Base-by-base conservation (phyloP, 176 grass and related monocot genomes). In the Musa beccarii region DNA sequence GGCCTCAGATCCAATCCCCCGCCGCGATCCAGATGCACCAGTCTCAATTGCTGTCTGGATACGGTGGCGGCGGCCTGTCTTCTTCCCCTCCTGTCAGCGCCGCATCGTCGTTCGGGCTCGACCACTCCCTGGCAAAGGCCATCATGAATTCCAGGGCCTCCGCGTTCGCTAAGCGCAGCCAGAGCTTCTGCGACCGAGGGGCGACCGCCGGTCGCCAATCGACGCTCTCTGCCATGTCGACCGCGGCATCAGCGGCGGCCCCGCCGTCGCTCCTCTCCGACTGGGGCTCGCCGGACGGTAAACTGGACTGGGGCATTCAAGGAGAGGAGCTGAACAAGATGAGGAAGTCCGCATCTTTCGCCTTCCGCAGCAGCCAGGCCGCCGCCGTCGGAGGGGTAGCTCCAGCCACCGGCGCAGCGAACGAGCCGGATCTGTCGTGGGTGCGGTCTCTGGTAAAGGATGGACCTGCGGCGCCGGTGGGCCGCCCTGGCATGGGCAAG, bases 281-380 rank as follows among this genome's bases (percentile, higher is more conserved):
- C 75, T 99, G 96, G 96, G 91, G 80, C 21, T 99, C 96, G 11
- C 96, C 88, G 9, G 87, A 78, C 64, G 96, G 96, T 50, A 99
- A 66, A 82, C 80, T 99, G 3, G 91, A 99, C 61, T 99, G 96
- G 96, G 88, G 96, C 53, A 76, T 99, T 9, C 96, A 99, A 76
- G 96, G 86, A 10, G 96, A 99, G 54, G 96, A 99, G 82, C 90
- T 99, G 71, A 79, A 89, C 89, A 99, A 99, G 76, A 49, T 99
- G 43, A 81, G 96, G 51, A 99, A 92, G 84, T 99, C 96, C 2
- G 96, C 86, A 7, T 94, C 96, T 29, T 99, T 99, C 51, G 86
- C 76, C 11, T 87, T 92, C 79, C 80, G 96, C 2, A 82, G 76
- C 3, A 52, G 75, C 69, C 26, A 83, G 79, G 6, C 72, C 70